These are phyloP conservation scores for Sutorius eximius DNA, from an alignment of 1,284 basidiomycete genomes.

Conservation along the genomic window DNA sequence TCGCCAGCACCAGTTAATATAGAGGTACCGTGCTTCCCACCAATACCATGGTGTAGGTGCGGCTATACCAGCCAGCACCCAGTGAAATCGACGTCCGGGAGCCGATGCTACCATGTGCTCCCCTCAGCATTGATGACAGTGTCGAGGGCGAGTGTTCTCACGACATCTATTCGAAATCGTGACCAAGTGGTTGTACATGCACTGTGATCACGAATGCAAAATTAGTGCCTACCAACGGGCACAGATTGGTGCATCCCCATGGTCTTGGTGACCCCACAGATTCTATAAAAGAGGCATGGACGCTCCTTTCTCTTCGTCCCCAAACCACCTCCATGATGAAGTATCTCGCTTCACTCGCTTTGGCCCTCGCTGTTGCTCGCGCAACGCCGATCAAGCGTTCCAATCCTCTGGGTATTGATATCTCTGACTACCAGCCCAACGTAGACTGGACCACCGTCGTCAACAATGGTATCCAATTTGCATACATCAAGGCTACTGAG, in stretches of 20 bases:
- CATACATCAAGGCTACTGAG: conserved; percentile 72
- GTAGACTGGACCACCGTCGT: conserved; percentile 57
- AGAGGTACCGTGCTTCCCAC: too few relatives aligned
- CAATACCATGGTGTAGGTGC: background rate
- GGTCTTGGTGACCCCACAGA: background rate
- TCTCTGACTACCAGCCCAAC: conserved; percentile 53
- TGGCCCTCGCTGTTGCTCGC: conserved; percentile 15
- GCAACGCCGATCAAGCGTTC: conserved; percentile 35
- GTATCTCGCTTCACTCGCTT: conserved; percentile 13
- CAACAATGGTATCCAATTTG: conserved; percentile 59
- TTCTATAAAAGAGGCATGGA: conserved; percentile 14
- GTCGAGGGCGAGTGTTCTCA: conserved; percentile 8
- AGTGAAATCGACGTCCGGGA: background rate
- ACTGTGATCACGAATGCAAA: conserved; percentile 6
- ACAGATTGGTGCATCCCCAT: background rate
- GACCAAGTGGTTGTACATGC: conserved; percentile 15
- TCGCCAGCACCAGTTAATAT: background rate
- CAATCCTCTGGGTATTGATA: conserved; percentile 51
- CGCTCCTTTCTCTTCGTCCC: background rate
- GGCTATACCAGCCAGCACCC: background rate
- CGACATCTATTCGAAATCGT: conserved; percentile 8
- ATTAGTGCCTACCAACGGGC: background rate
- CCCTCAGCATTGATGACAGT: background rate
- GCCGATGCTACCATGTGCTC: background rate
- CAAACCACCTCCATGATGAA: conserved; percentile 19